Percentiles rank a stretch among this genome's conserved stretches.
Conservation (phyloP, 1,284 basidiomycete species). For the Ceratobasidium sp. region DNA sequence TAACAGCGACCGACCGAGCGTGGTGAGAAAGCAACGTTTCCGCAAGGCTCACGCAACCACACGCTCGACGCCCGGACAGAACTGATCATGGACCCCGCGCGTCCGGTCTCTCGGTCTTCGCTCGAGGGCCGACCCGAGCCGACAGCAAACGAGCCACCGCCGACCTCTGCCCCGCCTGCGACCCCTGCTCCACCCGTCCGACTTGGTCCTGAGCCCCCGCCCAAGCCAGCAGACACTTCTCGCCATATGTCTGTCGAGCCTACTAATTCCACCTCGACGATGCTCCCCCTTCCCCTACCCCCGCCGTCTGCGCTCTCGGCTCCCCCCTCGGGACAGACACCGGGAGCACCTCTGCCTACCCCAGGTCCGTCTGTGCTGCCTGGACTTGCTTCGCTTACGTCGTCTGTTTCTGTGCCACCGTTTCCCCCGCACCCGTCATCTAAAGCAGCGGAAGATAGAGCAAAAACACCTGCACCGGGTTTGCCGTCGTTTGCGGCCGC, state of each 20-base stretch:
- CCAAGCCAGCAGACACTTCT: conserved; percentile 16
- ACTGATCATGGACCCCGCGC: conserved; percentile 34
- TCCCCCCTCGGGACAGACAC: conserved; percentile 11
- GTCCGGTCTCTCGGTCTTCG: conserved; percentile 37
- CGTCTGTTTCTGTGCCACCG: conserved; percentile 1
- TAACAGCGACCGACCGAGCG: background rate
- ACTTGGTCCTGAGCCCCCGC: conserved; percentile 32
- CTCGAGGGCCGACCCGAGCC: conserved; percentile 17
- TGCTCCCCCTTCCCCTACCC: conserved; percentile 12
- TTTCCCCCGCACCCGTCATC: background rate
- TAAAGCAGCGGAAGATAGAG: conserved; percentile 30
- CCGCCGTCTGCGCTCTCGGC: conserved; percentile 17
- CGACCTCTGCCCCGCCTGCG: background rate
- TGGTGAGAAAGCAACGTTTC: conserved; percentile 27
- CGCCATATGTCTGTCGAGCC: conserved; percentile 37
- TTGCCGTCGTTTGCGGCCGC: conserved; percentile 9
- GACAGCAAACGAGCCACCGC: background rate
- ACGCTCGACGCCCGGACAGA: background rate
- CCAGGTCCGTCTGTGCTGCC: conserved; percentile 41
- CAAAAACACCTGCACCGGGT: conserved; percentile 35
- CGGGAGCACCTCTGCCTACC: conserved; percentile 9
- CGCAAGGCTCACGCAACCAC: background rate
- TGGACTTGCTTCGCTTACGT: conserved; percentile 33
- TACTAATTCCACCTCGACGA: conserved; percentile 7
- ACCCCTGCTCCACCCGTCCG: conserved; percentile 15